Base-by-base conservation (phyloP, 2,329 filamentous ascomycete species). In the Colletotrichum liriopes region DNA sequence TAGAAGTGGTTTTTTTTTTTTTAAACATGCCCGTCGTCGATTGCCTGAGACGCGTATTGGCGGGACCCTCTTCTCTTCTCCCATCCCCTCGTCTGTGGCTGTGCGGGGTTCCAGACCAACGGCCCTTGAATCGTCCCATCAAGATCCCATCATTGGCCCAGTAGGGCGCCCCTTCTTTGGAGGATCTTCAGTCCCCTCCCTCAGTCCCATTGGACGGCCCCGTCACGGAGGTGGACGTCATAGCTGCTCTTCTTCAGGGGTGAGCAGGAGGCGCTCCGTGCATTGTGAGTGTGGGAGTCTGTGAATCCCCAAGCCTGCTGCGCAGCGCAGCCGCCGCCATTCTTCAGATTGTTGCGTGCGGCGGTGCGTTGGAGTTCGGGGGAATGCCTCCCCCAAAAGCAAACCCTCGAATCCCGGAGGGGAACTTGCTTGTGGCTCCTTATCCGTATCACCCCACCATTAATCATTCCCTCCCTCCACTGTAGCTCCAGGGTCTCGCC, bases 401-500 rank as follows among this genome's bases (percentile, higher is more conserved):
- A n/a, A 16, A 18, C 51, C 37, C 32, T 18, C 12, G 20, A 56
- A 32, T 16, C 43, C 63, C 41, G 29, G 49, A 51, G 61, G 66
- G 5, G 66, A 64, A 26, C 59, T 43, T 35, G 51, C n/a, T 29
- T 39, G 47, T 55, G 45, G 35, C 47, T 35, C 18, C 26, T 39
- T 59, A 32, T 32, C 54, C 29, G 35, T n/a, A 23, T n/a, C 47
- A 41, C 65, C 67, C 62, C 67, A 66, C 67, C 61, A 41, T 49
- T 39, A 35, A 20, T 56, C 41, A 26, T 35, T 37, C 37, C 39
- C 43, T 39, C 32, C 29, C 51, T 56, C 43, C 56, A 39, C 64
- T 51, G 39, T 45, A 65, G 45, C 70, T 64, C 59, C 47, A 65
- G 65, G 70, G 70, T 72, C 70, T 65, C n/a, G 60, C 41, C 47